Conservation (phyloP, 169 alveolate species). For the Plasmodium vinckei region DNA sequence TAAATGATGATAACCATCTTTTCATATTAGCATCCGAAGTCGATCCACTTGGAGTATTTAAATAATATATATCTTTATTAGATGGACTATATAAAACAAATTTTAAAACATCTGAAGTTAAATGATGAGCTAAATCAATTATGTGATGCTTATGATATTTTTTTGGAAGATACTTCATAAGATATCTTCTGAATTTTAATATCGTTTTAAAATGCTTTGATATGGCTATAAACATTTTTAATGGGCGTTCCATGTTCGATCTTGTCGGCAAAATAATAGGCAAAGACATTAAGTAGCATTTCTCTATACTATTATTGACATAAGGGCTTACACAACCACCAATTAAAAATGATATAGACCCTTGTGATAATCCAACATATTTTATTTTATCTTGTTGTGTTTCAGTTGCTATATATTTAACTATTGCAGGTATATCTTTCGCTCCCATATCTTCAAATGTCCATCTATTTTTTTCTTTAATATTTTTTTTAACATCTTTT, state of each 20-base stretch:
- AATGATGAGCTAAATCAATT: slow-evolving; percentile 4
- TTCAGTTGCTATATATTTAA: slow-evolving; percentile 38
- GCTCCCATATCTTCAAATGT: slow-evolving; percentile 68
- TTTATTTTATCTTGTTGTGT: slow-evolving; percentile 52
- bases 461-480: not conserved
- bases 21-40: slow-evolving; percentile 33
- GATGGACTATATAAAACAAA: not conserved
- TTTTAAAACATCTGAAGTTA: slow-evolving; percentile 13
- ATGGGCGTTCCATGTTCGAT: slow-evolving; percentile 7
- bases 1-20: slow-evolving; percentile 13
- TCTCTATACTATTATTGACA: slow-evolving; percentile 25
- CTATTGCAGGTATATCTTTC: slow-evolving; percentile 39
- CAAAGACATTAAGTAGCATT: slow-evolving; percentile 31
- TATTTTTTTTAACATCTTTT: not conserved
- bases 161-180: slow-evolving; percentile 8
- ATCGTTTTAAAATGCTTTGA: slow-evolving; percentile 3
- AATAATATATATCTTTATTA: slow-evolving; percentile 3
- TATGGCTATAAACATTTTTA: not conserved
- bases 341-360: slow-evolving; percentile 29
- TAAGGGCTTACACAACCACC: slow-evolving; percentile 24
- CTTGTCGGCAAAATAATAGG: slow-evolving; percentile 22
- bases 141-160: not conserved
- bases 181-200: not conserved
- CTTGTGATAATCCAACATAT: slow-evolving; percentile 63
- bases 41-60: slow-evolving; percentile 34